These are phyloP conservation scores for Spergularia azorica DNA, from an alignment of 179 eudicot species.

Conservation along the genomic window DNA sequence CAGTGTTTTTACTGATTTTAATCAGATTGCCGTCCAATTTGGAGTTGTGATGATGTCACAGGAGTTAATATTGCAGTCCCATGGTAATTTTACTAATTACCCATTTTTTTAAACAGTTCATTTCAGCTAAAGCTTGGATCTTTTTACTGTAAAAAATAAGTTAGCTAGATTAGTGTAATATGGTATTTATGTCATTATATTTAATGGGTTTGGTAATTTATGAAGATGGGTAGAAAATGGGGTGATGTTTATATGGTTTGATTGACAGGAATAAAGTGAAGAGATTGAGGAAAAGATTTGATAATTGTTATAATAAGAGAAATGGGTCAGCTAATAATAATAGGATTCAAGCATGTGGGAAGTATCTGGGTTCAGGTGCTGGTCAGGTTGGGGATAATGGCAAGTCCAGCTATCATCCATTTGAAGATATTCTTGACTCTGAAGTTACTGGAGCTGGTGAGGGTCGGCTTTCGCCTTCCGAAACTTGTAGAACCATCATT, in stretches of 20 bases:
- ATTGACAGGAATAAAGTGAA: slow-evolving; percentile 48
- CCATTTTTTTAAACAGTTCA: not conserved
- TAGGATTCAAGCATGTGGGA: slow-evolving; percentile 60
- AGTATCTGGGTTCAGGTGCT: slow-evolving; percentile 46
- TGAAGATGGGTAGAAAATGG: slow-evolving; percentile 4
- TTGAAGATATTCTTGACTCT: slow-evolving; percentile 68
- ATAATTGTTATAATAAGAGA: slow-evolving; percentile 36
- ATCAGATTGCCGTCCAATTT: slow-evolving; percentile 43
- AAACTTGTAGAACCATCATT: slow-evolving; percentile 75
- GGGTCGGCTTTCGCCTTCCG: slow-evolving; percentile 63
- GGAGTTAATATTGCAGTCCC: slow-evolving; percentile 33
- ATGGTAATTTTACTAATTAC: slow-evolving; percentile 37
- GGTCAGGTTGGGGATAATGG: slow-evolving; percentile 56
- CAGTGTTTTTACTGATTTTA: not conserved
- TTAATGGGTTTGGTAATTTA: not conserved
- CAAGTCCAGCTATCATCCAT: slow-evolving; percentile 75
- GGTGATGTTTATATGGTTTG: not conserved
- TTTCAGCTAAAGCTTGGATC: slow-evolving; percentile 13
- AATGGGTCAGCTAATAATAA: slow-evolving; percentile 29
- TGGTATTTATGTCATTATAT: no score
- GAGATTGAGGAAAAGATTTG: slow-evolving; percentile 41
- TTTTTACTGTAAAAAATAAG: not conserved
- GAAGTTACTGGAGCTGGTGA: slow-evolving; percentile 50
- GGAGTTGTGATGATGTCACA: slow-evolving; percentile 34
- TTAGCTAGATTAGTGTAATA: not conserved